Conservation (phyloP, 805 yeast genomes). For the Starmera dryadoides region DNA sequence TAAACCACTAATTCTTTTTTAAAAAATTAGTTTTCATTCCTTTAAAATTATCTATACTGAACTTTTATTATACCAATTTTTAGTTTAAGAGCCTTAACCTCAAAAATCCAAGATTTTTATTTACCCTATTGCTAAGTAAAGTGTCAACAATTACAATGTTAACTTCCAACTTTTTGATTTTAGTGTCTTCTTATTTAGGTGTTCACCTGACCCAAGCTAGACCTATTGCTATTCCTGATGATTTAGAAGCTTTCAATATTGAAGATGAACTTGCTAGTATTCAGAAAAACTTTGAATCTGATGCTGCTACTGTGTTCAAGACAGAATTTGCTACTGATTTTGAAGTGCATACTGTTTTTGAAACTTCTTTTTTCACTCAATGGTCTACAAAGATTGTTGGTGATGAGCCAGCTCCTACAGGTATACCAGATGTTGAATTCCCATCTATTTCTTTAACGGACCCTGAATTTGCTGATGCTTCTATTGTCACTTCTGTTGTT, state of each 20-base stretch:
- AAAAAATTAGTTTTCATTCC: background rate
- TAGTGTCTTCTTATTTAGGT: background rate
- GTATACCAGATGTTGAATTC: background rate
- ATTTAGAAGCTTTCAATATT: background rate
- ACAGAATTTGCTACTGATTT: background rate
- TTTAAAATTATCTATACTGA: too few species aligned
- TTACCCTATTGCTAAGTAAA: too few species aligned
- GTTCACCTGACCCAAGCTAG: too few species aligned
- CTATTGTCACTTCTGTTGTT: background rate
- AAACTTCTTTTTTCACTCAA: background rate
- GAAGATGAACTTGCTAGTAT: background rate
- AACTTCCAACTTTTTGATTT: background rate
- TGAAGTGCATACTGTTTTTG: background rate
- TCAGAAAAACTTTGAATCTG: too few species aligned
- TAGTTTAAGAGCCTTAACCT: too few species aligned
- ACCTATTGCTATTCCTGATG: background rate
- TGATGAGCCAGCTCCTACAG: background rate
- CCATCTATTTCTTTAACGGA: background rate
- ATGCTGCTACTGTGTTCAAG: background rate
- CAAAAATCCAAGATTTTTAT: background rate
- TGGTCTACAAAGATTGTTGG: background rate
- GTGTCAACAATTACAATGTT: too few species aligned
- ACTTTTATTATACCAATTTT: too few species aligned
- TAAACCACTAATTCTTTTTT: too few species aligned
- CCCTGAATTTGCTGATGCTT: background rate